phyloP scores from a whole-genome alignment of 768 basidiomycete genomes.

The Russula dissimulans region DNA sequence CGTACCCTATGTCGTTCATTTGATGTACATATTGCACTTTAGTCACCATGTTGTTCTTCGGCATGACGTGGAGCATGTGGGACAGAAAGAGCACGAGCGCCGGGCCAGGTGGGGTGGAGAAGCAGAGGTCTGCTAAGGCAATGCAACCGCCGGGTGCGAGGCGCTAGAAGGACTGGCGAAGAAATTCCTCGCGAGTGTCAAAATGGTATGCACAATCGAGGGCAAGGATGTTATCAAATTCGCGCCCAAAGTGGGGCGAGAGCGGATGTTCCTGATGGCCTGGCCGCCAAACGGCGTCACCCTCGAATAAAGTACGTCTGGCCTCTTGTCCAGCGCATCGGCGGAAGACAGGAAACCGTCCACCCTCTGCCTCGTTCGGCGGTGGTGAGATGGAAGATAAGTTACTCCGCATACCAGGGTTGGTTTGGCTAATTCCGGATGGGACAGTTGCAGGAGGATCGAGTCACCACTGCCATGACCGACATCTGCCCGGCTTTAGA shows the following conservation, averaged over 20 bases:
- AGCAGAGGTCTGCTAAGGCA: slow-evolving; percentile 55
- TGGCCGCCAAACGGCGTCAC: slow-evolving; percentile 42
- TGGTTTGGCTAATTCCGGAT: slow-evolving; percentile 38
- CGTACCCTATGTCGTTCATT: slow-evolving; percentile 43
- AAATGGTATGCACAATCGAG: slow-evolving; percentile 70
- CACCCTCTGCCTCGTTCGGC: slow-evolving; percentile 38
- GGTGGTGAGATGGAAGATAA: slow-evolving; percentile 39
- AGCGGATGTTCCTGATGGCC: slow-evolving; percentile 36
- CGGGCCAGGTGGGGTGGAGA: slow-evolving; percentile 24
- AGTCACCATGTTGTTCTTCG: slow-evolving; percentile 41
- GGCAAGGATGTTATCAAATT: slow-evolving; percentile 45
- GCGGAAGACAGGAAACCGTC: background rate
- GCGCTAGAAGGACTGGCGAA: slow-evolving; percentile 39
- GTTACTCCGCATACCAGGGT: slow-evolving; percentile 48
- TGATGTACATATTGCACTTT: slow-evolving; percentile 34
- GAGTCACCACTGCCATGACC: slow-evolving; percentile 66
- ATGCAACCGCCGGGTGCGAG: slow-evolving; percentile 43
- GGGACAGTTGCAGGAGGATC: slow-evolving; percentile 42
- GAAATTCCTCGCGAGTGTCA: slow-evolving; percentile 40
- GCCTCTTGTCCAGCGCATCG: slow-evolving; percentile 7
- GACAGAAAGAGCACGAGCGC: slow-evolving; percentile 27
- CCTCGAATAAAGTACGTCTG: slow-evolving; percentile 35
- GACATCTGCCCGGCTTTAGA: slow-evolving; percentile 38
- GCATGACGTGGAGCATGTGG: slow-evolving; percentile 31
- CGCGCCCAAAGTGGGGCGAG: slow-evolving; percentile 22